phyloP scores from a whole-genome alignment of 2,329 filamentous ascomycete species.

The Cytospora schulzeri region DNA sequence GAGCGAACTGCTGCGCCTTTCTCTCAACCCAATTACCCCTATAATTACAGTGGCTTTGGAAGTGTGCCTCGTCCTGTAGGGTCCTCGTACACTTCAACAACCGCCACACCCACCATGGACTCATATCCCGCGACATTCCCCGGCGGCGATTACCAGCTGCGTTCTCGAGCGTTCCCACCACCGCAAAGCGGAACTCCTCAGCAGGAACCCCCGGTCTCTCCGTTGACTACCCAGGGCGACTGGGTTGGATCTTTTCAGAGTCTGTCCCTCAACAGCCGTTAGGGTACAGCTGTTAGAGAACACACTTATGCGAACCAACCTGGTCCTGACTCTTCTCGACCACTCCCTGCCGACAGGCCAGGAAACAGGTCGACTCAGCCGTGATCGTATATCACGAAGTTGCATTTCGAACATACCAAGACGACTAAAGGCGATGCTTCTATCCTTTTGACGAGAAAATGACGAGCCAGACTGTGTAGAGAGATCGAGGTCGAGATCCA shows the following conservation, averaged over 20 bases:
- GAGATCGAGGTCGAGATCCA: background rate
- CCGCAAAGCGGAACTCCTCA: slow-evolving; percentile 39
- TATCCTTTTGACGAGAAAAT: slow-evolving; percentile 26
- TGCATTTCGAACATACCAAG: slow-evolving; percentile 22
- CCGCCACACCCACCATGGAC: slow-evolving; percentile 46
- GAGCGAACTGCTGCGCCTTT: slow-evolving; percentile 48
- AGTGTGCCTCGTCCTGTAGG: slow-evolving; percentile 42
- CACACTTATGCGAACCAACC: background rate
- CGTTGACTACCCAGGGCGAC: slow-evolving; percentile 53
- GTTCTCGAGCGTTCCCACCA: slow-evolving; percentile 48
- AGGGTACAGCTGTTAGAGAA: slow-evolving; percentile 28
- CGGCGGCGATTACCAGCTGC: slow-evolving; percentile 47
- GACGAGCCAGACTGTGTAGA: slow-evolving; percentile 27
- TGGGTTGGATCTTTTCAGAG: slow-evolving; percentile 70
- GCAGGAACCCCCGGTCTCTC: slow-evolving; percentile 44
- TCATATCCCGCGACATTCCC: slow-evolving; percentile 45
- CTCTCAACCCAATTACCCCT: slow-evolving; percentile 43
- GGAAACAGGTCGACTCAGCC: slow-evolving; percentile 19
- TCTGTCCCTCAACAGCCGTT: slow-evolving; percentile 69
- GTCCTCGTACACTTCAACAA: slow-evolving; percentile 43
- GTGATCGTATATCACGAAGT: slow-evolving; percentile 15
- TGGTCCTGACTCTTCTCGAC: background rate
- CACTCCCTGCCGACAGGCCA: background rate
- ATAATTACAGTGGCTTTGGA: slow-evolving; percentile 48
- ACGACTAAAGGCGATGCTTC: slow-evolving; percentile 20